These are phyloP conservation scores for Xylaria hypoxylon DNA, from an alignment of 2,329 filamentous ascomycete genomes.

Conservation along the genomic window DNA sequence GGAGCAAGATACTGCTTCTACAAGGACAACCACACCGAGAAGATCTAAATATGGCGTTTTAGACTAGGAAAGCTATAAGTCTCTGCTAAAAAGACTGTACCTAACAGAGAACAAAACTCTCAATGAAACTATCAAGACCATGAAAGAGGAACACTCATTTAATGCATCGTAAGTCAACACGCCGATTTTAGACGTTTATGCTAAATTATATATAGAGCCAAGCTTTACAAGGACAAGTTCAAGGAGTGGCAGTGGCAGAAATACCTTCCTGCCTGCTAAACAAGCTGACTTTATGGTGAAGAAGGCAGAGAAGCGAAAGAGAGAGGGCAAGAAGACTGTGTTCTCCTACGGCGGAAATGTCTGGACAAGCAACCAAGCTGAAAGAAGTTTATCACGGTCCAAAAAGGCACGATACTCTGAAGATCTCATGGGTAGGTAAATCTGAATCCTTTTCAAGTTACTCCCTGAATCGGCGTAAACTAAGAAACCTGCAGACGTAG, in stretches of 20 bases:
- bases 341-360: neutral
- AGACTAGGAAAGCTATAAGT: neutral
- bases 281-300: neutral
- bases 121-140: neutral
- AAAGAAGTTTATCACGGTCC: neutral
- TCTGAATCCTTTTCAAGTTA: neutral
- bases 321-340: conserved; percentile 1
- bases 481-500: neutral
- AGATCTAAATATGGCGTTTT: neutral
- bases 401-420: neutral
- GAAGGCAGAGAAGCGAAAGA: neutral
- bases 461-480: neutral
- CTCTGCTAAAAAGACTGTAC: neutral
- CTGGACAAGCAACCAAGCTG: neutral
- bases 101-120: neutral
- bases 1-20: neutral
- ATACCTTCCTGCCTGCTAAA: conserved; percentile 1
- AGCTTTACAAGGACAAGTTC: conserved; percentile 1
- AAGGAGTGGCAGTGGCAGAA: conserved; percentile 1
- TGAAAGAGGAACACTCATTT: neutral
- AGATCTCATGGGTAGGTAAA: neutral
- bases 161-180: neutral
- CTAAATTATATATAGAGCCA: neutral
- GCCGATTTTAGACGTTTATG: neutral
- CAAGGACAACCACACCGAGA: neutral